Evolutionary conservation across 2,329 filamentous ascomycete genomes (phyloP).

Genomic region (Fusarium abutilonis): DNA sequence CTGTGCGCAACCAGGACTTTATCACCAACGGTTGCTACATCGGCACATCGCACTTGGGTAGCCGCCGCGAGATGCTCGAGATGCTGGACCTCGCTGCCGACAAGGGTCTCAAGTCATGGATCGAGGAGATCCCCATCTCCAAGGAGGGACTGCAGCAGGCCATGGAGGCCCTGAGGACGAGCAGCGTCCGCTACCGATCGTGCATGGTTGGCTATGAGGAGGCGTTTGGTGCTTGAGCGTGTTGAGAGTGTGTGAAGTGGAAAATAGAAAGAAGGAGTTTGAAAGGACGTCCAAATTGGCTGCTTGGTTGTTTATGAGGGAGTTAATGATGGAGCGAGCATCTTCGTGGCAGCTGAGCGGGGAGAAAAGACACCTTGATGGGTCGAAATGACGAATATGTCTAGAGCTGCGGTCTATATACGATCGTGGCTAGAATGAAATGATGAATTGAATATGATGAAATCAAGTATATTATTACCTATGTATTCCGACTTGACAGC

Average conservation of each 20-base stretch:
- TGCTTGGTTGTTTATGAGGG: slow-evolving; percentile 13
- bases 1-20: slow-evolving; percentile 78
- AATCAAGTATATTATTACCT: background rate
- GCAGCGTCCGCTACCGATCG: slow-evolving; percentile 79
- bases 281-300: background rate
- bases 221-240: slow-evolving; percentile 64
- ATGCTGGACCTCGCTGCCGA: slow-evolving; percentile 78
- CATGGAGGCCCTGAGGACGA: slow-evolving; percentile 74
- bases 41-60: slow-evolving; percentile 76
- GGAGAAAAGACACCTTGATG: slow-evolving; percentile 38
- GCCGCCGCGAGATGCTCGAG: slow-evolving; percentile 72
- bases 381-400: slow-evolving; percentile 30
- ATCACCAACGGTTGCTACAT: slow-evolving; percentile 78
- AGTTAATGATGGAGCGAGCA: slow-evolving; percentile 29
- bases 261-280: slow-evolving; percentile 11
- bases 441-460: slow-evolving; percentile 28
- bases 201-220: slow-evolving; percentile 77
- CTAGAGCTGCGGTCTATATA: background rate
- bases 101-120: slow-evolving; percentile 75
- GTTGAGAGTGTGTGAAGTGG: background rate
- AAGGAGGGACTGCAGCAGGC: slow-evolving; percentile 75
- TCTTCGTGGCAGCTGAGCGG: slow-evolving; percentile 6
- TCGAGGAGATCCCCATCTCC: slow-evolving; percentile 78
- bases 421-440: slow-evolving; percentile 11
- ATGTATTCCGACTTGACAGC: too few relatives aligned